phyloP scores from a whole-genome alignment of 495 filamentous ascomycete species.

The Aspergillus homomorphus region DNA sequence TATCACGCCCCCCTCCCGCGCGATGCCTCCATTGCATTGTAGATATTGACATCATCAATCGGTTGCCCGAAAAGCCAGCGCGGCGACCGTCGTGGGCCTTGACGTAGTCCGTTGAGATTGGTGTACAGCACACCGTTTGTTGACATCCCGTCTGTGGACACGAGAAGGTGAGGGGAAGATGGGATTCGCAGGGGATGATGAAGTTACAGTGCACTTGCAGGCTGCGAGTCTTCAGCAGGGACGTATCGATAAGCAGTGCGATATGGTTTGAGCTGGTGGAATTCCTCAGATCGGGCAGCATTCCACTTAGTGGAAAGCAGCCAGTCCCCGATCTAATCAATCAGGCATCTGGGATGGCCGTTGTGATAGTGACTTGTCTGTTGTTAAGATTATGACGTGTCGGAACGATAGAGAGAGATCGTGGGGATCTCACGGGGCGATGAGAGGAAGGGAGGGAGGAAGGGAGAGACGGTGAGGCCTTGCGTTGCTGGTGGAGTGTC shows the following conservation, averaged over 20 bases:
- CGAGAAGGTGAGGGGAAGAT: neutral
- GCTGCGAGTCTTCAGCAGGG: neutral
- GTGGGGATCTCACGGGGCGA: neutral
- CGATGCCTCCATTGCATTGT: neutral
- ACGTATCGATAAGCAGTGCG: conserved; percentile 5
- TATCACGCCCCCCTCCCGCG: neutral
- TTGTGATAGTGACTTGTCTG: neutral
- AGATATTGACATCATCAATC: neutral
- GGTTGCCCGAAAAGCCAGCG: neutral
- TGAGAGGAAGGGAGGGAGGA: no score
- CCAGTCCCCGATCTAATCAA: conserved; percentile 3
- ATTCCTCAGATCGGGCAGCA: conserved; percentile 6
- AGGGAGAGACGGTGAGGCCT: neutral
- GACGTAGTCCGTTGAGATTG: neutral
- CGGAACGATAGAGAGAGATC: neutral
- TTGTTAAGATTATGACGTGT: neutral
- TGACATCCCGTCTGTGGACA: no score
- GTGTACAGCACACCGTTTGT: neutral
- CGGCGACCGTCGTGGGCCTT: neutral
- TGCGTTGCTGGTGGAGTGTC: neutral
- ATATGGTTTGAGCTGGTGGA: neutral
- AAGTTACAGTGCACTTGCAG: neutral
- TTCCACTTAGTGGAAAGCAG: neutral
- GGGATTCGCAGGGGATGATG: neutral
- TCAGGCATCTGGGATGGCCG: neutral